Evolutionary conservation across 2,329 filamentous ascomycete species (phyloP), one percentile per base, ranked within the genome.

Genomic region (Alternaria consortialis): DNA sequence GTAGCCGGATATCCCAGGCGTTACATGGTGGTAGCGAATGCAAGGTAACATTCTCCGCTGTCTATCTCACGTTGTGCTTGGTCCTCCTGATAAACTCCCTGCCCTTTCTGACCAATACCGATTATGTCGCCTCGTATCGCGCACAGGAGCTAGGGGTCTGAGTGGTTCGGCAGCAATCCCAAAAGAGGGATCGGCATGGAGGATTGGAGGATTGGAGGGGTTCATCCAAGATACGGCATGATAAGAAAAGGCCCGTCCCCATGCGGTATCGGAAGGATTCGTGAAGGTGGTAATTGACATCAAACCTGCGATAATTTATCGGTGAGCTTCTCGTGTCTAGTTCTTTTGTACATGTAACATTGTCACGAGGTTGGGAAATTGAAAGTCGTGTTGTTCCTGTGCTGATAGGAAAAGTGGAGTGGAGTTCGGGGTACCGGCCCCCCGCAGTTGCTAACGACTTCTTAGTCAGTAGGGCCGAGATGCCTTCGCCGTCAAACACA

Each of bases 41-140:
- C 47, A 53, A 54, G 56, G 69, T 71, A 62, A 56, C 58, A 68
- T 66, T 51, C 37, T 56, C 66, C 62, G 53, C 60, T 31, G 42
- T 43, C 57, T 56, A 23, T 58, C 32, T 34, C 55, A 39, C 29
- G 25, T 44, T 20, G 57, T 12, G 39, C 17, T 20, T 34, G 23
- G 43, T 39, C 17, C 36, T 31, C 39, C n/a, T 60, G 52, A 60
- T 56, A 60, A 57, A 34, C 47, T 40, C 47, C 47, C 34, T 57
- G 54, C 29, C 36, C 34, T 58, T 43, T 42, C 51, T 51, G 51
- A 59, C 56, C 60, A 48, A 59, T 62, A 53, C 51, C 31, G 17
- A 42, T 60, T 53, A 60, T 53, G 40, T 31, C 32, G 37, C 29
- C 15, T 39, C 27, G 42, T 39, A n/a, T 58, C 37, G 20, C 31